Base-by-base conservation (phyloP, 163 green algal species). In the Scenedesmus sp. region DNA sequence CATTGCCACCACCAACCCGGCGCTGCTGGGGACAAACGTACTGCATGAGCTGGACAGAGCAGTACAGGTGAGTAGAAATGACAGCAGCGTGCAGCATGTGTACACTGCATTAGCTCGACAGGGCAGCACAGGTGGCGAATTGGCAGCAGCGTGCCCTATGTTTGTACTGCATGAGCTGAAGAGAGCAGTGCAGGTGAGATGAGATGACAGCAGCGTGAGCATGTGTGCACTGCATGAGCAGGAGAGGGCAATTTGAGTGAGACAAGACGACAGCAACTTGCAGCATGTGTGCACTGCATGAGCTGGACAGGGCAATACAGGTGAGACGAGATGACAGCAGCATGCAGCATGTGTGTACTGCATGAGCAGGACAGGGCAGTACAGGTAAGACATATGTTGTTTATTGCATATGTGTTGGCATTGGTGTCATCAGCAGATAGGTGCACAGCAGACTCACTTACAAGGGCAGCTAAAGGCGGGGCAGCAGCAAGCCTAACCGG, bases 141-240 rank as follows among this genome's bases (percentile, higher is more conserved):
- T n/a, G n/a, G n/a, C n/a, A n/a, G n/a, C n/a, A n/a, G n/a, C n/a
- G n/a, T n/a, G n/a, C n/a, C n/a, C n/a, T n/a, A n/a, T n/a, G n/a
- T n/a, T n/a, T 89, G 87, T 97, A 46, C 93, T 99, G 86, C 92
- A 98, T 83, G 97, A 99, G 24, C 95, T 99, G 9, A 98, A 99
- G 92, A 78, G 85, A 26, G 97, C 95, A 33, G 91, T 95, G 10
- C 97, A 99, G 94, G 93, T 96, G 81, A 40, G 85, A 16, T 9
- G 30, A 2, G 12, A 61, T 61, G 51, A 61, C 12, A 16, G 20
- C 12, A 18, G 51, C 22, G 51, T 61, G 13, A 35, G 24, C 22
- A 6, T 35, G 22, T 26, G 5, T 37, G 59, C 9, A 35, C 16
- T 72, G 59, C 13, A 35, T 72, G 59, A 35, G 59, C 13, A 13